A percentile compares a stretch with the other conserved stretches of the same genome.
phyloP scores from a whole-genome alignment of 345 rosid species.

The Carallia brachiata region DNA sequence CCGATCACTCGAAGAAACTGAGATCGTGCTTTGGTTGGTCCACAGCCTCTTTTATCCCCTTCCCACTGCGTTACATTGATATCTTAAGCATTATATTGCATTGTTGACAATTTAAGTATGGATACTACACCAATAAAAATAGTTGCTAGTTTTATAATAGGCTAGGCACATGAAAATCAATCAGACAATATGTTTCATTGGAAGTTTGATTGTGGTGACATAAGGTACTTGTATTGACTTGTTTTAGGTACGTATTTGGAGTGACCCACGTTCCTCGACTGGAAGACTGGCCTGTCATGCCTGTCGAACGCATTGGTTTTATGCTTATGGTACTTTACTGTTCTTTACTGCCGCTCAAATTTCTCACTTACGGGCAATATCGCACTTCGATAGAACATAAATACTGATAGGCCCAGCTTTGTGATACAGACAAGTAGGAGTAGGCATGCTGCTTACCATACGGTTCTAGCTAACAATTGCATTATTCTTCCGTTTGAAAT shows the following conservation, averaged over 20 bases:
- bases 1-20: conserved; percentile 76
- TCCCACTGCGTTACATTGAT: not conserved
- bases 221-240: not conserved
- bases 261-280: conserved; percentile 81
- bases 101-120: too few relatives aligned
- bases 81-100: not conserved
- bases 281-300: conserved; percentile 99
- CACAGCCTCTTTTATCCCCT: conserved; percentile 1
- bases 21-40: conserved; percentile 76
- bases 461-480: too few relatives aligned
- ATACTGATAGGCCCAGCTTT: too few relatives aligned
- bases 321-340: conserved; percentile 56
- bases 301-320: conserved; percentile 82
- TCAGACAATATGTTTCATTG: too few relatives aligned
- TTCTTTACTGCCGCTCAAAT: too few relatives aligned
- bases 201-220: not conserved
- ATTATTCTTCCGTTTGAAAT: not conserved
- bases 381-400: too few relatives aligned
- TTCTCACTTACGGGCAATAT: too few relatives aligned
- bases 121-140: too few relatives aligned
- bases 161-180: too few relatives aligned
- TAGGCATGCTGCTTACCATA: too few relatives aligned
- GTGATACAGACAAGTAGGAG: too few relatives aligned
- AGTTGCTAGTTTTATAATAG: too few relatives aligned
- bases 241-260: conserved; percentile 81